These are phyloP conservation scores for Persicaria tinctoria DNA, from an alignment of 148 eudicot species.

Conservation along the genomic window DNA sequence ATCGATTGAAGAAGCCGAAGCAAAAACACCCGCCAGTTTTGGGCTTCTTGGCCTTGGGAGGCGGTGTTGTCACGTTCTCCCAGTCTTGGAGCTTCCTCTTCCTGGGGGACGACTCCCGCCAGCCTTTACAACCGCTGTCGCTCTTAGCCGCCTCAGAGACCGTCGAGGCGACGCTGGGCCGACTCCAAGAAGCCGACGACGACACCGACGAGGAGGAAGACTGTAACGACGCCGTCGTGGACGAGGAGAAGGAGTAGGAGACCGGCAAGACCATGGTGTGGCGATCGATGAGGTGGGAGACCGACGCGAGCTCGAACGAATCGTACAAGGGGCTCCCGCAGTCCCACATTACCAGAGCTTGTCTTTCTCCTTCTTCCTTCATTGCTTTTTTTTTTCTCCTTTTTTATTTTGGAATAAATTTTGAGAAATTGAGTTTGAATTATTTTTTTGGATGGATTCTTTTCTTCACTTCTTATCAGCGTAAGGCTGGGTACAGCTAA, in stretches of 20 bases:
- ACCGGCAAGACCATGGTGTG: constrained; percentile 40
- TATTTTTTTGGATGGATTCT: neutral
- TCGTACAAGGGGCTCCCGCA: constrained; percentile 77
- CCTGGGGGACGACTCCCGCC: neutral
- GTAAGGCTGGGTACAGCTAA: constrained; percentile 1
- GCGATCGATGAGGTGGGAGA: constrained; percentile 42
- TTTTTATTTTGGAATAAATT: neutral
- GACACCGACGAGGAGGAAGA: neutral
- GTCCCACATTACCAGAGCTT: constrained; percentile 38
- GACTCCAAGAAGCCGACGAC: neutral
- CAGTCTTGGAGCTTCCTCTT: neutral
- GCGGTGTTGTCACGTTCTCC: neutral
- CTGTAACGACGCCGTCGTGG: constrained; percentile 3
- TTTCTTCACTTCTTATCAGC: too few relatives aligned
- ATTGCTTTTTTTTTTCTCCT: neutral
- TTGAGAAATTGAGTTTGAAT: neutral
- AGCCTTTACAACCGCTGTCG: neutral
- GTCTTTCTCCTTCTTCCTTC: neutral
- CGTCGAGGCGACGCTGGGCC: neutral
- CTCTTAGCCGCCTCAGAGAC: neutral
- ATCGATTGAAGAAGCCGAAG: neutral
- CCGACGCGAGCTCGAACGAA: constrained; percentile 47
- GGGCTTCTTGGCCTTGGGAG: neutral
- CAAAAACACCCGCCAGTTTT: neutral
- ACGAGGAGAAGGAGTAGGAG: constrained; percentile 28